Evolutionary conservation across 2,329 filamentous ascomycete genomes (phyloP).

Genomic region (Penicillium hordei): DNA sequence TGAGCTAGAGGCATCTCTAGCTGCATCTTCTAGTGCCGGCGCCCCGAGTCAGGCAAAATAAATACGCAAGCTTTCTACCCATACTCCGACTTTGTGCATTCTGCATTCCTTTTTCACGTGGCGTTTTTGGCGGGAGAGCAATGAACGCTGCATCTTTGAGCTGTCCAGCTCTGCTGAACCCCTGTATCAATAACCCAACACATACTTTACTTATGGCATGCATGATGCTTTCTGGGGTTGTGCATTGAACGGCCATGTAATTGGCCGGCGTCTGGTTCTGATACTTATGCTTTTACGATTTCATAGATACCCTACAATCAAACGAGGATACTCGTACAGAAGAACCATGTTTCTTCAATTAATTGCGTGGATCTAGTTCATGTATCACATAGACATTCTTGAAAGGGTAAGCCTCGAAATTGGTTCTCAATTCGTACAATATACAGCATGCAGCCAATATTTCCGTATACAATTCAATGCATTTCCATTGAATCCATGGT

Average conservation of each 20-base stretch:
- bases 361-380: background rate
- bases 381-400: too few relatives aligned
- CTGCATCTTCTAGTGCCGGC: constrained; percentile 50
- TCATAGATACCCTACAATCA: constrained; percentile 24
- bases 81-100: background rate
- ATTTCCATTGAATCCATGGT: background rate
- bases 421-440: constrained; percentile 10
- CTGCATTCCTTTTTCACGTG: background rate
- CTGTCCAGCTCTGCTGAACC: background rate
- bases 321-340: background rate
- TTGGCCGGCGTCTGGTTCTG: background rate
- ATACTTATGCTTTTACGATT: constrained; percentile 6
- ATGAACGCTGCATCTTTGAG: background rate
- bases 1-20: constrained; percentile 72
- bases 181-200: background rate
- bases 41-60: constrained; percentile 21
- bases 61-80: background rate
- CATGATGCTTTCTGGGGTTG: background rate
- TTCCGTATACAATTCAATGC: constrained; percentile 6
- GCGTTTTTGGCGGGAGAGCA: constrained; percentile 4
- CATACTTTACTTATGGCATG: background rate
- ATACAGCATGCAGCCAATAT: constrained; percentile 10
- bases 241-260: background rate
- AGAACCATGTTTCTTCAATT: background rate
- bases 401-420: background rate